These are phyloP conservation scores for Alternaria burnsii DNA, from an alignment of 2,329 filamentous ascomycete genomes.

Conservation along the genomic window DNA sequence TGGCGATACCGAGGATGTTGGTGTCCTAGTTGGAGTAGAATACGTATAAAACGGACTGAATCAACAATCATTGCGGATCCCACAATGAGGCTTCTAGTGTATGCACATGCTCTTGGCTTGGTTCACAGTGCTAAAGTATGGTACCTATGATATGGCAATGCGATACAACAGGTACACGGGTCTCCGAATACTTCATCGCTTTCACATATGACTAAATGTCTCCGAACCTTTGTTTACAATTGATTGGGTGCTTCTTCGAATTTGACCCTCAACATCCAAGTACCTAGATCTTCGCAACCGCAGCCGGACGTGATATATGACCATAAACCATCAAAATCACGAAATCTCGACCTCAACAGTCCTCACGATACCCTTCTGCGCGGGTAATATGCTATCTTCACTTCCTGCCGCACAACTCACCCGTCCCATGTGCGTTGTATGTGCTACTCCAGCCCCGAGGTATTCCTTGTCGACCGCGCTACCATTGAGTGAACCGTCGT, in stretches of 20 bases:
- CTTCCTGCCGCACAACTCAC: too few species aligned
- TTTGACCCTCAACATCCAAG: background rate
- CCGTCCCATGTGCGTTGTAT: too few species aligned
- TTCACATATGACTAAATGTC: background rate
- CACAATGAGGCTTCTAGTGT: background rate
- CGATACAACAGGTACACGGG: too few species aligned
- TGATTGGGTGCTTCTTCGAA: background rate
- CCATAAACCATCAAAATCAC: background rate
- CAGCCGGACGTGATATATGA: background rate
- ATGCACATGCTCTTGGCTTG: background rate
- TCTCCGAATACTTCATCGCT: background rate
- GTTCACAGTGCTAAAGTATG: too few species aligned
- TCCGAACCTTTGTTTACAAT: background rate
- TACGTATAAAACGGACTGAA: conserved; percentile 1
- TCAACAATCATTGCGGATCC: background rate
- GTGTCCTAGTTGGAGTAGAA: conserved; percentile 22
- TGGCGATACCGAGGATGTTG: conserved; percentile 10
- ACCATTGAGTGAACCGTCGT: too few species aligned
- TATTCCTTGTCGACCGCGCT: too few species aligned
- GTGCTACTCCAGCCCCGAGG: too few species aligned
- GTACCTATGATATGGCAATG: too few species aligned
- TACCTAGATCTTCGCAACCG: background rate
- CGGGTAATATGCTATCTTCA: too few species aligned
- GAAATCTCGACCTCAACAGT: background rate
- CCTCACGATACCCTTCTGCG: too few species aligned